A percentile compares a stretch with the other conserved stretches of the same genome.
Evolutionary conservation across 257 asterid species (phyloP).

Genomic region (Nicotiana noctiflora): DNA sequence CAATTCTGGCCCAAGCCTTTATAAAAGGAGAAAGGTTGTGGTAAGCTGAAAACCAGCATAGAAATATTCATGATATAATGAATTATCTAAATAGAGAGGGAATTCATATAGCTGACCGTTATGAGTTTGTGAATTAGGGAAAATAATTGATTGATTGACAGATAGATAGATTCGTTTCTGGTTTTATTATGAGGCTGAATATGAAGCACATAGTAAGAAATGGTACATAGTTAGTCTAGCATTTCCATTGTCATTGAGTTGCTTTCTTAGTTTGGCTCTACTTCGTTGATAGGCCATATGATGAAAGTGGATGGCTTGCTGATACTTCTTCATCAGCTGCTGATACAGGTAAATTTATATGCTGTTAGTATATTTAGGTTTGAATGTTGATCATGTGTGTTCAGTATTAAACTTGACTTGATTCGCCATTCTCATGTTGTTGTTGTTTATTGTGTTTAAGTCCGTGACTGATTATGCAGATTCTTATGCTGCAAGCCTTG

Average conservation of each 20-base stretch:
- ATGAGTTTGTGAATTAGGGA: background rate
- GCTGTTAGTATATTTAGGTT: background rate
- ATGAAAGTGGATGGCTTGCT: conserved; percentile 30
- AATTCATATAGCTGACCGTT: background rate
- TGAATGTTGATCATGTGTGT: background rate
- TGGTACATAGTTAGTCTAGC: background rate
- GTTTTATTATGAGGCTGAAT: background rate
- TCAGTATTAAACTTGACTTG: background rate
- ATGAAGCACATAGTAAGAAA: background rate
- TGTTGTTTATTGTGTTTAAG: background rate
- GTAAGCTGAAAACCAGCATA: background rate
- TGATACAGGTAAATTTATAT: conserved; percentile 42
- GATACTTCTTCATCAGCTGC: conserved; percentile 31
- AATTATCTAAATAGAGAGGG: background rate
- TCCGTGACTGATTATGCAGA: conserved; percentile 40
- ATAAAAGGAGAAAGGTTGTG: background rate
- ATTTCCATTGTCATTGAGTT: background rate
- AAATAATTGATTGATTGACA: background rate
- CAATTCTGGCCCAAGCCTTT: background rate
- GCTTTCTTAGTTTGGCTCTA: conserved; percentile 3
- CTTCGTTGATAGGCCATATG: conserved; percentile 47
- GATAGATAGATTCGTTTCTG: background rate
- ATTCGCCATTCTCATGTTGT: background rate
- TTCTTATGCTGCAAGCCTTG: conserved; percentile 57
- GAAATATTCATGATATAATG: background rate